Evolutionary conservation across 345 rosid species (phyloP).

Genomic region (Salix caprea): DNA sequence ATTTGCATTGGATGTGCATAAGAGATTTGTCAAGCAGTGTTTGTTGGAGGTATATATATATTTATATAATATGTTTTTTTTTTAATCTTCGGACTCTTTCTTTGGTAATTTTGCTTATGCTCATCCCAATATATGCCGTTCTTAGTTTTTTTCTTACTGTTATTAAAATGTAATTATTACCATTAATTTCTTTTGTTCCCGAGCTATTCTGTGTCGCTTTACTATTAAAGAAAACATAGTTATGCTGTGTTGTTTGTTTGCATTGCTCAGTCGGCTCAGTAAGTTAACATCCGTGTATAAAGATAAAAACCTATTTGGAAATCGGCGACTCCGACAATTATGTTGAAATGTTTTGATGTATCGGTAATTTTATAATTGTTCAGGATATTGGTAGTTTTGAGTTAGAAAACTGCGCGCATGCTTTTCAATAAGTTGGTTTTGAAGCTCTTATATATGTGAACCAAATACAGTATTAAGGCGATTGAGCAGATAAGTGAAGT

Average conservation of each 20-base stretch:
- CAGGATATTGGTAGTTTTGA: neutral
- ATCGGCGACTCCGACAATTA: neutral
- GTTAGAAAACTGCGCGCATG: neutral
- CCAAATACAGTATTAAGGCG: too few species aligned
- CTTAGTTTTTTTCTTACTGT: neutral
- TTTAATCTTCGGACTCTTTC: neutral
- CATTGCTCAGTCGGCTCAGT: neutral
- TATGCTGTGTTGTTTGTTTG: neutral
- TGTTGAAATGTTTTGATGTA: neutral
- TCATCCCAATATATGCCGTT: neutral
- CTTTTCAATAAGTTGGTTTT: neutral
- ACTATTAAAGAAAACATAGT: neutral
- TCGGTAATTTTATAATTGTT: neutral
- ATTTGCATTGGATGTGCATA: constrained; percentile 68
- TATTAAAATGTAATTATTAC: neutral
- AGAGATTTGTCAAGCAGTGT: constrained; percentile 61
- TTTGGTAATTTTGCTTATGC: neutral
- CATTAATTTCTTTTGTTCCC: neutral
- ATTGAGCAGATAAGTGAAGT: neutral
- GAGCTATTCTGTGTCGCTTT: neutral
- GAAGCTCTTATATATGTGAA: neutral
- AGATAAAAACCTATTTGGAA: neutral
- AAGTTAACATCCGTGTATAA: neutral
- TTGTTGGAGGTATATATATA: constrained; percentile 42
- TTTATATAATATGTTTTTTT: neutral